Conservation (phyloP, 352 stramenopile genomes). For the Globisporangium radiosum region DNA sequence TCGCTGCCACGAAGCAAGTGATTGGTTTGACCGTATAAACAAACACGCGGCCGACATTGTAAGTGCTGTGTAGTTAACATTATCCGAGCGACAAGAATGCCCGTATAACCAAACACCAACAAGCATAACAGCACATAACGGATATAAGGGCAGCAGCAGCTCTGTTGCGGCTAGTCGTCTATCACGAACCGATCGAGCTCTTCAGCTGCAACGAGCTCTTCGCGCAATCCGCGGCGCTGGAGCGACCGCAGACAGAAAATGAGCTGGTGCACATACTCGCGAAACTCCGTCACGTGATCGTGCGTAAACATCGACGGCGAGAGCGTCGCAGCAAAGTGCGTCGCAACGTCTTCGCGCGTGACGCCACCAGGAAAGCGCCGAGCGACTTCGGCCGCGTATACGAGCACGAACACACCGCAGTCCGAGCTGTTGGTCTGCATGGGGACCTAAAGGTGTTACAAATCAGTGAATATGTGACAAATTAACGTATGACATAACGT, state of each 20-base stretch:
- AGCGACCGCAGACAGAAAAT: conserved; percentile 64
- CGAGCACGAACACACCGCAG: conserved; percentile 84
- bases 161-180: conserved; percentile 15
- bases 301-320: conserved; percentile 52
- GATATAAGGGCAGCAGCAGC: too few species aligned
- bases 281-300: conserved; percentile 63
- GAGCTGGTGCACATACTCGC: conserved; percentile 73
- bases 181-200: conserved; percentile 52
- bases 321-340: conserved; percentile 36
- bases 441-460: conserved; percentile 55
- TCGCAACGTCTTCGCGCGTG: conserved; percentile 44
- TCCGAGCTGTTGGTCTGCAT: conserved; percentile 92
- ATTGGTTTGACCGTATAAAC: too few species aligned
- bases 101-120: too few species aligned
- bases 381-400: conserved; percentile 70
- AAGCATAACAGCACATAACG: too few species aligned
- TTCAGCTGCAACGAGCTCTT: conserved; percentile 45
- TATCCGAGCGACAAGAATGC: background rate
- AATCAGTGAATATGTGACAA: background rate
- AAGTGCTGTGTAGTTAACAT: too few species aligned
- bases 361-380: conserved; percentile 50
- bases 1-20: too few species aligned
- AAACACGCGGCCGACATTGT: too few species aligned
- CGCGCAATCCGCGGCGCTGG: conserved; percentile 34
- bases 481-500: background rate